Conservation (phyloP, 306 rosid species). For the Quercus robur region DNA sequence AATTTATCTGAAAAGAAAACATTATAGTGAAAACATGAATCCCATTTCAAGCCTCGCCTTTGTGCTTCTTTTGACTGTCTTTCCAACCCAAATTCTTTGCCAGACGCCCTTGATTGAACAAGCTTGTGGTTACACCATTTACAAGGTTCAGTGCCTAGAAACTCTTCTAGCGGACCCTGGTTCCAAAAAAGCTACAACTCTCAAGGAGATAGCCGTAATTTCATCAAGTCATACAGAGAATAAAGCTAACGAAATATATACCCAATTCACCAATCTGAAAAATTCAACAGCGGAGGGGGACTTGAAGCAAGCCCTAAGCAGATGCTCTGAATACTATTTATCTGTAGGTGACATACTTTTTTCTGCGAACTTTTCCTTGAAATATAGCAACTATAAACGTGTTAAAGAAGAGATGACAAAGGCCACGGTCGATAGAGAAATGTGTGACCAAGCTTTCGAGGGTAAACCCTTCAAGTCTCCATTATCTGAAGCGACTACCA, state of each 20-base stretch:
- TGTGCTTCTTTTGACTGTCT: not conserved
- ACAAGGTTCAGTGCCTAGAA: not conserved
- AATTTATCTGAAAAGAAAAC: too few relatives aligned
- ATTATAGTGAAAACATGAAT: not conserved
- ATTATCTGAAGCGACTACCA: not conserved
- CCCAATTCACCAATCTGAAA: not conserved
- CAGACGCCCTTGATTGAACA: not conserved
- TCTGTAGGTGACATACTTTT: not conserved
- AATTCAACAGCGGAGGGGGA: not conserved
- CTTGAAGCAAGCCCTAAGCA: not conserved
- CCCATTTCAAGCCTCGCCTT: not conserved
- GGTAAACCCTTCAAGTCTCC: not conserved
- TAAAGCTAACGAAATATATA: not conserved
- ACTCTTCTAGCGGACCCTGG: not conserved
- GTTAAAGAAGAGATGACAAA: not conserved
- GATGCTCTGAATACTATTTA: not conserved
- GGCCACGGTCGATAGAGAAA: not conserved
- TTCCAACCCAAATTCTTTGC: not conserved
- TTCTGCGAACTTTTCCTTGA: not conserved
- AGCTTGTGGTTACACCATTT: not conserved
- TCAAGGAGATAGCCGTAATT: not conserved
- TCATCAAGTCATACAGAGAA: not conserved
- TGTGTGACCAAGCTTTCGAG: constrained; percentile 6
- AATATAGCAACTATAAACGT: not conserved
- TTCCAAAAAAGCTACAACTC: not conserved